Base-by-base conservation (phyloP, 176 grass and related monocot species). In the Juncus inflexus region DNA sequence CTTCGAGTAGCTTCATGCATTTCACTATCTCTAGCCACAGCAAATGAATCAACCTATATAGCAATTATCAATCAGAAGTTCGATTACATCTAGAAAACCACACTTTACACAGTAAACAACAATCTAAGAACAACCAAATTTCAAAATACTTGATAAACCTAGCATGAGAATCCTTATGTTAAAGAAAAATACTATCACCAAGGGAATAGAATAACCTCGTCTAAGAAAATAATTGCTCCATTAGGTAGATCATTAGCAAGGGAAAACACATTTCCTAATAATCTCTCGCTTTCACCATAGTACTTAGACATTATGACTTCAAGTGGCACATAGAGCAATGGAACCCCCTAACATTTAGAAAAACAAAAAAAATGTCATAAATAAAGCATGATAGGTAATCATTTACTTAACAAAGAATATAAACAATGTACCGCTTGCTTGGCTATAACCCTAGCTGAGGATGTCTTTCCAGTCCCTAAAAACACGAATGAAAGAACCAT, bases 1-100 rank as follows among this genome's bases (percentile, higher is more conserved):
- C 92, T 91, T 61, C 87, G 78, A 51, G 92, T 96, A 70, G 87
- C 87, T 91, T 96, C 92, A 83, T 96, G 92, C 76, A 89, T 96
- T 78, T 89, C 87, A 74, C 79, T 91, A 74, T 91, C 84, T 69
- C 92, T 84, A 55, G 92, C 67, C 47, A 71, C 78, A 77, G 87
- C 87, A 79, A 91, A 96, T 63, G 92, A 96, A 78, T 96, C 92
- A 56, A 96, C 82, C 92, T 96, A 73, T 39, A 83, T 10, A 57
- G 10, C 37, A 41, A 50, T 56, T 40, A 54, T 14, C 40, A 55
- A 5, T 47, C 43, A 9, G 9, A 9, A 9, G 35, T 57, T 58
- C 53, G 5, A 64, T 65, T 65, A 9, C 40, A 64, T 14, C 3
- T 47, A 6, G 37, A 11, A 63, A 7, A 11, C 37, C 37, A 63